Evolutionary conservation across 495 filamentous ascomycete genomes (phyloP).

Genomic region (Cercophora newfieldiana): DNA sequence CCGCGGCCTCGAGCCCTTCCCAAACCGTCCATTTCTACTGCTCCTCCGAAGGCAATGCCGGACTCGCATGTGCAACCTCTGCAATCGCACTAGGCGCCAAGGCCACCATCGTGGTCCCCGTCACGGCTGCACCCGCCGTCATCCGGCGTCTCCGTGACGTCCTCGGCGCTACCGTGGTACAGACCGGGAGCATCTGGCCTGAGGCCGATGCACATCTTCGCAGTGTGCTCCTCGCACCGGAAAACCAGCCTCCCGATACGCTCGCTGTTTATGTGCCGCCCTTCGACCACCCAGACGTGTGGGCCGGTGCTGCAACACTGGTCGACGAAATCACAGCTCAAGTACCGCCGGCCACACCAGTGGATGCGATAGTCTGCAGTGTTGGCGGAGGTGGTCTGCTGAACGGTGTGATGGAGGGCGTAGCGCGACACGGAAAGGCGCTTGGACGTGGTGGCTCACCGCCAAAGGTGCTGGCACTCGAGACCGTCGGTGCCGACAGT

Average conservation of each 20-base stretch:
- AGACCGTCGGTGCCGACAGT: conserved; percentile 78
- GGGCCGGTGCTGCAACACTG: conserved; percentile 74
- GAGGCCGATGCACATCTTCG: conserved; percentile 77
- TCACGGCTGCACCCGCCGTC: conserved; percentile 68
- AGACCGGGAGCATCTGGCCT: conserved; percentile 68
- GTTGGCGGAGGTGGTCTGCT: conserved; percentile 90
- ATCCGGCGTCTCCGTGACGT: conserved; percentile 65
- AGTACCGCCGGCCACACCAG: conserved; percentile 38
- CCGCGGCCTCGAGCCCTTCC: conserved; percentile 32
- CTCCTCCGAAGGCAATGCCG: conserved; percentile 87
- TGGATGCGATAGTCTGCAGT: conserved; percentile 75
- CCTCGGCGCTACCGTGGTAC: conserved; percentile 70
- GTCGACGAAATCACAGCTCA: conserved; percentile 71
- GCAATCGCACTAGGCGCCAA: conserved; percentile 66
- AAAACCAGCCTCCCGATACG: conserved; percentile 31
- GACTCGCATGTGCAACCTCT: conserved; percentile 84
- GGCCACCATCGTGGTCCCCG: conserved; percentile 80
- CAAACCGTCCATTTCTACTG: conserved; percentile 75
- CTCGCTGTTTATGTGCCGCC: conserved; percentile 83
- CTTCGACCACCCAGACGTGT: conserved; percentile 84
- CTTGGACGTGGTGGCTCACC: conserved; percentile 24
- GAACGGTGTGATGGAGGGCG: conserved; percentile 72
- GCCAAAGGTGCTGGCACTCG: conserved; percentile 71
- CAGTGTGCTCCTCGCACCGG: conserved; percentile 52
- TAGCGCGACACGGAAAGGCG: conserved; percentile 51